Conservation (phyloP, 1,284 basidiomycete species). For the Malassezia brasiliensis region DNA sequence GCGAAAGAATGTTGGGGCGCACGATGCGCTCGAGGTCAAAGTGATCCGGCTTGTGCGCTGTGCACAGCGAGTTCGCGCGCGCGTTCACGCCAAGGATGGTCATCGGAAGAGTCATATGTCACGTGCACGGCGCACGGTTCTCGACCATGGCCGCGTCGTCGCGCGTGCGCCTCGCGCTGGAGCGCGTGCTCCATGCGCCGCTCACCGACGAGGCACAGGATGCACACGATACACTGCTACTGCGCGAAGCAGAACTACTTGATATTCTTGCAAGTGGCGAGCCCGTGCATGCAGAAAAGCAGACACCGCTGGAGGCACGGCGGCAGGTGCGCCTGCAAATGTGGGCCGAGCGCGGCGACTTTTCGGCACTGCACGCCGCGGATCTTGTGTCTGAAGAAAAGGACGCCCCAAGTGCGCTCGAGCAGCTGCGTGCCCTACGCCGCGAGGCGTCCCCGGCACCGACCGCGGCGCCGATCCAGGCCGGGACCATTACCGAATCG, state of each 20-base stretch:
- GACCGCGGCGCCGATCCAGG: neutral
- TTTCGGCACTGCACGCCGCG: conserved; percentile 19
- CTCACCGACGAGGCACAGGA: neutral
- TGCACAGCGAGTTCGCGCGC: conserved; percentile 10
- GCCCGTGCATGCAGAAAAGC: neutral
- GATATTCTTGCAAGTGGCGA: conserved; percentile 13
- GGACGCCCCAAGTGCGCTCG: neutral
- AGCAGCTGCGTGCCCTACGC: neutral
- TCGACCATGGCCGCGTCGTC: neutral
- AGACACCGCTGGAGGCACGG: neutral
- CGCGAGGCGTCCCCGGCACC: neutral
- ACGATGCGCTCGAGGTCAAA: conserved; percentile 54
- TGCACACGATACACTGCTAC: neutral
- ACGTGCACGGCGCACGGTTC: neutral
- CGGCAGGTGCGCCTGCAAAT: conserved; percentile 21
- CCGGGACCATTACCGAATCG: conserved; percentile 27
- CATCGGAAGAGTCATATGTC: conserved; percentile 3
- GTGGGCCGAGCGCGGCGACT: conserved; percentile 39
- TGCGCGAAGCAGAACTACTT: neutral
- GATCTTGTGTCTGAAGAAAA: neutral
- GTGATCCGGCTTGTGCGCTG: conserved; percentile 44
- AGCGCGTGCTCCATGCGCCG: conserved; percentile 3
- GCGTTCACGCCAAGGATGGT: conserved; percentile 8
- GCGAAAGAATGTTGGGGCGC: conserved; percentile 80
- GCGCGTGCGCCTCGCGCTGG: conserved; percentile 1